Evolutionary conservation across 805 yeast species (phyloP).

Genomic region (Saccharomyces mikatae): DNA sequence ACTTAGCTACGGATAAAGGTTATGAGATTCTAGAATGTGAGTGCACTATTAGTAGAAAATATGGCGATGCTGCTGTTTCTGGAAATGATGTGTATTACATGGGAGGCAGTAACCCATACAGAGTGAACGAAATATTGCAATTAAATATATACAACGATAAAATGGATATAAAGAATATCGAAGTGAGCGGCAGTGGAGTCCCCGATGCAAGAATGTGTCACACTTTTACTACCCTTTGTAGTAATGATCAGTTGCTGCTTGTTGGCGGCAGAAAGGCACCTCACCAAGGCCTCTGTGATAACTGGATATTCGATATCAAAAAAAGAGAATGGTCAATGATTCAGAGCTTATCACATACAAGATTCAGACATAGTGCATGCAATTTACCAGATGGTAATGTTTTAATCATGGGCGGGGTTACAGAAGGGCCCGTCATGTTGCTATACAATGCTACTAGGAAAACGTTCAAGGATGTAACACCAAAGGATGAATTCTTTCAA

Average conservation of each 20-base stretch:
- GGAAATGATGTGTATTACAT: slow-evolving; percentile 18
- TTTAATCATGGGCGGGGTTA: slow-evolving; percentile 46
- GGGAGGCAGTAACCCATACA: slow-evolving; percentile 32
- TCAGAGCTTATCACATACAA: slow-evolving; percentile 35
- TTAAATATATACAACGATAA: slow-evolving; percentile 1
- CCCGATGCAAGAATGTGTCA: slow-evolving; percentile 51
- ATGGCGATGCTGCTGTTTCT: slow-evolving; percentile 15
- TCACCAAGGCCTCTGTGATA: slow-evolving; percentile 35
- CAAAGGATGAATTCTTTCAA: slow-evolving; percentile 1
- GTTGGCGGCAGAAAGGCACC: slow-evolving; percentile 70
- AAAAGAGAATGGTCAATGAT: slow-evolving; percentile 35
- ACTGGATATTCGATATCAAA: slow-evolving; percentile 32
- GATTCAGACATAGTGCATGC: slow-evolving; percentile 46
- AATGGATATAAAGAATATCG: background rate
- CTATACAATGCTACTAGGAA: slow-evolving; percentile 10
- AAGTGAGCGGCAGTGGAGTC: slow-evolving; percentile 1
- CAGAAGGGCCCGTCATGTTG: slow-evolving; percentile 15
- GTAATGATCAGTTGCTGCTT: slow-evolving; percentile 27
- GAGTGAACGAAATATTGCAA: slow-evolving; percentile 19
- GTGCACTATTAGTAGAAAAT: slow-evolving; percentile 13
- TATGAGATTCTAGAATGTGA: background rate
- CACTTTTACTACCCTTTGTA: slow-evolving; percentile 33
- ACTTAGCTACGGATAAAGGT: background rate
- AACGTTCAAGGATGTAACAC: slow-evolving; percentile 10
- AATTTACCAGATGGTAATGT: slow-evolving; percentile 24